These are phyloP conservation scores for Nemania bipapillata DNA, from an alignment of 2,329 filamentous ascomycete genomes.

Conservation along the genomic window DNA sequence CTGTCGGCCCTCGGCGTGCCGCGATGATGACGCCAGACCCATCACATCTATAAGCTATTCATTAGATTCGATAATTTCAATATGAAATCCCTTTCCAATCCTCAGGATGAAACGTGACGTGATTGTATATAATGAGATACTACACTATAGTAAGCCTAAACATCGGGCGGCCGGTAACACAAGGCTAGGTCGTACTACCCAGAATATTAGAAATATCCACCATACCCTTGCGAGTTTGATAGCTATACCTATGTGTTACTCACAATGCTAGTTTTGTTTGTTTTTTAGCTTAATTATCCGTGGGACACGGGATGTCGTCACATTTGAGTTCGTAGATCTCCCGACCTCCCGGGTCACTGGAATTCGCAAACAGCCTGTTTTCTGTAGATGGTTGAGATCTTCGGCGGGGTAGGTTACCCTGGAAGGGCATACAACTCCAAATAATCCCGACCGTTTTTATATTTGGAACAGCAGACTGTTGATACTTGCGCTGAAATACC, in stretches of 20 bases:
- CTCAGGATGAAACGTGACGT: too few relatives aligned
- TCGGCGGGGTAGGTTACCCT: background rate
- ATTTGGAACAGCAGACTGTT: background rate
- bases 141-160: too few relatives aligned
- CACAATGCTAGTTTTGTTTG: background rate
- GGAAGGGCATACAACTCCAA: background rate
- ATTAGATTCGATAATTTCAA: background rate
- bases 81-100: too few relatives aligned
- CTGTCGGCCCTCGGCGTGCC: background rate
- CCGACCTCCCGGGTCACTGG: constrained; percentile 19
- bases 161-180: too few relatives aligned
- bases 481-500: background rate
- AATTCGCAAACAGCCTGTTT: constrained; percentile 9
- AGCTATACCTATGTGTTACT: background rate
- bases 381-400: background rate
- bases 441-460: background rate
- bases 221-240: too few relatives aligned
- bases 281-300: background rate
- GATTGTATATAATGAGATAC: too few relatives aligned
- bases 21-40: background rate
- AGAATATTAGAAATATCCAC: too few relatives aligned
- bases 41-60: background rate
- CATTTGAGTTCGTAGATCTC: constrained; percentile 27
- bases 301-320: constrained; percentile 13
- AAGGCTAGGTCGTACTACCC: too few relatives aligned